Evolutionary conservation across 2,329 filamentous ascomycete species (phyloP), one percentile per base, ranked within the genome.

Genomic region (Emmonsia crescens): DNA sequence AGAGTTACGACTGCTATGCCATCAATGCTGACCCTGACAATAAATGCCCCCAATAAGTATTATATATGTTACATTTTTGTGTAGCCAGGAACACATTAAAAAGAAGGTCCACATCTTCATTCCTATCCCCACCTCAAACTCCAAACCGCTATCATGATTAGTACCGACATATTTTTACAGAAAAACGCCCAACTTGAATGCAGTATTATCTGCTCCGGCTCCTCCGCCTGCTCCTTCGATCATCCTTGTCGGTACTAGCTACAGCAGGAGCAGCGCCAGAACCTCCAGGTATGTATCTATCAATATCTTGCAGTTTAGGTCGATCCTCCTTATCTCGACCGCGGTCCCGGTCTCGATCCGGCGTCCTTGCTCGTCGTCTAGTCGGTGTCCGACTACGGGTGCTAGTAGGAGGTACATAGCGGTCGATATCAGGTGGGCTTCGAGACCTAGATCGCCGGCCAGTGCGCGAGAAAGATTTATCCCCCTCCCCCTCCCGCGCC

Each of bases 271-370:
- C 71, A 46, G 14, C 19, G 16, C 36, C 49, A 38, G 59, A 52
- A 24, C 71, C 73, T 19, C 69, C 72, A 52, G 78, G 78, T 27
- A 79, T 73, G 64, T 79, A 79, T 29, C 78, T 73, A 65, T 79
- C 77, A 64, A 78, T 76, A 33, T 76, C 74, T 8, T 70, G 66
- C 60, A 74, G 70, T 21, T 74, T 67, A 6, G 68, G 59, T 61
- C 71, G 69, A 10, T 73, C 69, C 19, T 71, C 70, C 24, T 72
- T 68, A 10, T 64, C 62, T 36, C 61, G 38, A 16, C 33, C 36
- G 14, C 59, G 5, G 12, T 60, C 59, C 21, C 52, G n/a, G 52
- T 61, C 52, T 31, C 57, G 57, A 31, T 59, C 57, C 29, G 57
- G 57, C 44, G 57, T 59, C 42, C 57, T 48, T 27, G 42, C 57